Conservation (phyloP, 768 basidiomycete species). For the Xerocomellus dryophilus region DNA sequence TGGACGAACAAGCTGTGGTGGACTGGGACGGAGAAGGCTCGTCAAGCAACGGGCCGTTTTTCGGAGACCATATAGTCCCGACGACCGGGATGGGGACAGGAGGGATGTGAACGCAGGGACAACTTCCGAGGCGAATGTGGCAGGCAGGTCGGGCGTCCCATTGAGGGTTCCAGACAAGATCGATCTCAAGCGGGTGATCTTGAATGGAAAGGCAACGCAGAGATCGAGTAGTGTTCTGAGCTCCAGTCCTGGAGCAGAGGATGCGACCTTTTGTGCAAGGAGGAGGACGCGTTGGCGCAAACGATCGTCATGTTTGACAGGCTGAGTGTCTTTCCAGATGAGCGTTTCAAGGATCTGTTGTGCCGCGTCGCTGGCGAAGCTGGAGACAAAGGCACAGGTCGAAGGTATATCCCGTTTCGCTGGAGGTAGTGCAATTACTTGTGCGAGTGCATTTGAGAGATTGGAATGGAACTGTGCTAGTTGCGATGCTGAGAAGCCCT, state of each 20-base stretch:
- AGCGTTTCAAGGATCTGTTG: slow-evolving; percentile 49
- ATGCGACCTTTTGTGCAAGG: slow-evolving; percentile 55
- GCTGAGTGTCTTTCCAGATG: slow-evolving; percentile 48
- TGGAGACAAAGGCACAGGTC: slow-evolving; percentile 48
- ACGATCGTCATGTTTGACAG: slow-evolving; percentile 37
- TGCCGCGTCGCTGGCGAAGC: slow-evolving; percentile 58
- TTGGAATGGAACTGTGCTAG: slow-evolving; percentile 44
- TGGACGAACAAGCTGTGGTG: slow-evolving; percentile 45
- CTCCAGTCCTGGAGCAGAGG: slow-evolving; percentile 42
- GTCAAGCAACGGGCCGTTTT: slow-evolving; percentile 59
- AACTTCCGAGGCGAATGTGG: slow-evolving; percentile 42
- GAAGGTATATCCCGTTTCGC: slow-evolving; percentile 45
- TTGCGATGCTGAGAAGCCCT: slow-evolving; percentile 51
- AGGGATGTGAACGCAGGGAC: slow-evolving; percentile 53
- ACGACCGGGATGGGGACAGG: slow-evolving; percentile 41
- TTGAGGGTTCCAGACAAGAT: slow-evolving; percentile 42
- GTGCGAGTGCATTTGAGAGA: slow-evolving; percentile 46
- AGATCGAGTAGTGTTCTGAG: slow-evolving; percentile 60
- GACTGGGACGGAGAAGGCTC: slow-evolving; percentile 50
- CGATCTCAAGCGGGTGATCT: slow-evolving; percentile 43
- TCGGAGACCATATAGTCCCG: slow-evolving; percentile 61
- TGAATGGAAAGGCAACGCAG: slow-evolving; percentile 50
- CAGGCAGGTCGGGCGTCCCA: slow-evolving; percentile 33
- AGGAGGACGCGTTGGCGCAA: slow-evolving; percentile 50
- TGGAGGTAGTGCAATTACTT: slow-evolving; percentile 47